These are phyloP conservation scores for Apostasia ramifera DNA, from an alignment of 106 monocot genomes.

Conservation along the genomic window DNA sequence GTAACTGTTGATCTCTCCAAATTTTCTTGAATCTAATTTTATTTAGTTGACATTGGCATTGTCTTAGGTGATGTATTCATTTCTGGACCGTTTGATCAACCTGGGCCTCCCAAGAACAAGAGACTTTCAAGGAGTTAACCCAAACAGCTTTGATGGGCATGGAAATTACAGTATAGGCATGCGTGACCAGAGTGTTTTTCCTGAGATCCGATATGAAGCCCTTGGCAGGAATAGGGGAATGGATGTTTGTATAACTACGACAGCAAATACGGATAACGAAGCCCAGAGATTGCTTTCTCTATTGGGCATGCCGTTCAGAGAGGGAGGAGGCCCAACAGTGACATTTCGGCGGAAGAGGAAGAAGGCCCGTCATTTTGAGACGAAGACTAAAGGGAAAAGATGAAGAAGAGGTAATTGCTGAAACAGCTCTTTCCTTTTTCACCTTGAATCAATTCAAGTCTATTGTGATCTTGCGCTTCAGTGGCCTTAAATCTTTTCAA, in stretches of 20 bases:
- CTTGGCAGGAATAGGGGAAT: conserved; percentile 79
- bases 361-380: not conserved
- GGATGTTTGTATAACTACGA: conserved; percentile 84
- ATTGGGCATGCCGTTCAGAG: conserved; percentile 87
- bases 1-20: no score
- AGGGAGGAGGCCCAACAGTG: conserved; percentile 25
- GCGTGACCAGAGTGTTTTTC: conserved; percentile 86
- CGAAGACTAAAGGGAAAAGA: not conserved
- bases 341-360: conserved; percentile 60
- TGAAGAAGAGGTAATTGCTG: not conserved
- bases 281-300: conserved; percentile 66
- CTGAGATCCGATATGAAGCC: conserved; percentile 81
- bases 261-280: conserved; percentile 76
- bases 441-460: no score
- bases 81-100: conserved; percentile 89
- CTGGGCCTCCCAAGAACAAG: conserved; percentile 71
- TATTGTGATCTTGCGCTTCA: no score
- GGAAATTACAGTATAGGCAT: conserved; percentile 92
- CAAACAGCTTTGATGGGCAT: conserved; percentile 85
- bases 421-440: no score
- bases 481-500: no score
- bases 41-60: not conserved
- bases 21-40: no score
- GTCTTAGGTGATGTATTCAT: conserved; percentile 75
- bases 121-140: conserved; percentile 90